phyloP scores from a whole-genome alignment of 805 yeast species.

The Saccharomyces paradoxus region DNA sequence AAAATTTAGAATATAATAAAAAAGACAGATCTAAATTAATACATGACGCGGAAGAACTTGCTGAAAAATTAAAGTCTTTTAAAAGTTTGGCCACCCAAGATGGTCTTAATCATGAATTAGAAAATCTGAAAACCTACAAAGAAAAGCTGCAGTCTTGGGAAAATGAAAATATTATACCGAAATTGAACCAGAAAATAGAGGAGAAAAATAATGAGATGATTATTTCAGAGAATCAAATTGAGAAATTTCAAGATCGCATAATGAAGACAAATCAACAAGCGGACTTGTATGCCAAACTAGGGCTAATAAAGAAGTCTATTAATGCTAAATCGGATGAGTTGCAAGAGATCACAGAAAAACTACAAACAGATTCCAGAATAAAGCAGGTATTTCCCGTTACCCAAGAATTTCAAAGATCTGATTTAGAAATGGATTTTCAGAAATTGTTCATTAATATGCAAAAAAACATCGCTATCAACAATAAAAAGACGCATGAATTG shows the following conservation, averaged over 20 bases:
- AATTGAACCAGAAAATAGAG: constrained; percentile 32
- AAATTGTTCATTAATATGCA: constrained; percentile 14
- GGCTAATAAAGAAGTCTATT: constrained; percentile 27
- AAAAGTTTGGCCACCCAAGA: constrained; percentile 37
- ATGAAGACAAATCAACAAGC: constrained; percentile 47
- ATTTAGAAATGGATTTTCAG: constrained; percentile 18
- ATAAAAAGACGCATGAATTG: constrained; percentile 7
- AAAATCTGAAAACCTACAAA: constrained; percentile 35
- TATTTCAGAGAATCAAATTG: constrained; percentile 39
- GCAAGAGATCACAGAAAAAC: constrained; percentile 1
- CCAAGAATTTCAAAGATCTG: constrained; percentile 1
- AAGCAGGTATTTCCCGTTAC: neutral
- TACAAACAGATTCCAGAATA: constrained; percentile 6
- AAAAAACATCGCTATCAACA: constrained; percentile 11
- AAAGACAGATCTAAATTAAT: constrained; percentile 35
- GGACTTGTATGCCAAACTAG: constrained; percentile 48
- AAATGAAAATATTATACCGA: constrained; percentile 21
- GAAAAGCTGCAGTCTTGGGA: constrained; percentile 29
- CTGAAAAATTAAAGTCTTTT: constrained; percentile 27
- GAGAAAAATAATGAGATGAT: constrained; percentile 33
- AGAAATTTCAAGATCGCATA: constrained; percentile 44
- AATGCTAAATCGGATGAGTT: constrained; percentile 13
- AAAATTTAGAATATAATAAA: constrained; percentile 38
- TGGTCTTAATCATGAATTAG: constrained; percentile 39
- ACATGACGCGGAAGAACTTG: constrained; percentile 32